Conservation (phyloP, 1,284 basidiomycete species). For the Moesziomyces parantarcticus region DNA sequence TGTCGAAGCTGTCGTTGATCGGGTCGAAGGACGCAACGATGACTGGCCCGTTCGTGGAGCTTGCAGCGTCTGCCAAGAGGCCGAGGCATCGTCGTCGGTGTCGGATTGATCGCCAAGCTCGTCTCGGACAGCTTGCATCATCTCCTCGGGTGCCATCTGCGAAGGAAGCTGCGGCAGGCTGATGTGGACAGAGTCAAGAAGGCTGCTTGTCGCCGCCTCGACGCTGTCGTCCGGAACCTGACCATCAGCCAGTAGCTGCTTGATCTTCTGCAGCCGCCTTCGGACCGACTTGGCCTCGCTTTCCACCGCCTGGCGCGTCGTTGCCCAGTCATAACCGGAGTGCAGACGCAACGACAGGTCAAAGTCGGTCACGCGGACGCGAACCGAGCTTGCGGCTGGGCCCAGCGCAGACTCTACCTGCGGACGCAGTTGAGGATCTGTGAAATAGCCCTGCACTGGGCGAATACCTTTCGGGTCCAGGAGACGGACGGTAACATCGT, state of each 20-base stretch:
- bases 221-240: slow-evolving; percentile 84
- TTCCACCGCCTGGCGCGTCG: slow-evolving; percentile 86
- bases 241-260: slow-evolving; percentile 91
- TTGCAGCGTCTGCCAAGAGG: slow-evolving; percentile 58
- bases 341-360: slow-evolving; percentile 51
- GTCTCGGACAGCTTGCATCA: slow-evolving; percentile 83
- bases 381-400: slow-evolving; percentile 36
- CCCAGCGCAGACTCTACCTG: slow-evolving; percentile 28
- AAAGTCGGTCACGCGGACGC: slow-evolving; percentile 41
- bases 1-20: not conserved
- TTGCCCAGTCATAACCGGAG: slow-evolving; percentile 84
- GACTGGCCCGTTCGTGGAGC: slow-evolving; percentile 3
- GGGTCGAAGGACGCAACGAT: not conserved
- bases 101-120: slow-evolving; percentile 77
- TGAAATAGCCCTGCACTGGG: slow-evolving; percentile 60
- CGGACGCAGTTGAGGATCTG: slow-evolving; percentile 38
- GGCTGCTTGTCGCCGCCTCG: slow-evolving; percentile 80
- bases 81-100: slow-evolving; percentile 23
- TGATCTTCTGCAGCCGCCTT: slow-evolving; percentile 85
- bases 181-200: slow-evolving; percentile 89
- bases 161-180: slow-evolving; percentile 37
- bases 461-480: slow-evolving; percentile 74
- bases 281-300: slow-evolving; percentile 88
- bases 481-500: slow-evolving; percentile 86
- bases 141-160: slow-evolving; percentile 71